Conservation (phyloP, 2,329 filamentous ascomycete species). For the Ophioceras dolichostomum region DNA sequence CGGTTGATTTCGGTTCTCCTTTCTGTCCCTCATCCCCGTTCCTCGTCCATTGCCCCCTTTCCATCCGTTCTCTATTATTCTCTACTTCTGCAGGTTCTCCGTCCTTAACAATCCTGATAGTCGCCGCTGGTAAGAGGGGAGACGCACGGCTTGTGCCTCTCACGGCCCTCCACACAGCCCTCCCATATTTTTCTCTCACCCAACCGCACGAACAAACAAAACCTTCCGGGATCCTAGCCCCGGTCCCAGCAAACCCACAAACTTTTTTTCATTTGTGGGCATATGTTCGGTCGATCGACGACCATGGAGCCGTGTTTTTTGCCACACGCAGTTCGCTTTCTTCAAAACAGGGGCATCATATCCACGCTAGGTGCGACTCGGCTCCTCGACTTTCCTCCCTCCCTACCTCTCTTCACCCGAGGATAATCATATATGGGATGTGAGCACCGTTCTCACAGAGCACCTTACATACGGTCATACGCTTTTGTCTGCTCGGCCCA, state of each 20-base stretch:
- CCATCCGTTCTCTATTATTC: not conserved
- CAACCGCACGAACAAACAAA: too few relatives aligned
- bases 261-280: not conserved
- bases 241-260: too few relatives aligned
- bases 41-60: not conserved
- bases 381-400: not conserved
- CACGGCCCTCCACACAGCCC: not conserved
- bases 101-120: conserved; percentile 2
- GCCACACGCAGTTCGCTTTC: not conserved
- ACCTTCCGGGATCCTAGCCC: too few relatives aligned
- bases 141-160: not conserved
- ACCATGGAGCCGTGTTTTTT: not conserved
- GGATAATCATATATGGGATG: not conserved
- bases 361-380: too few relatives aligned
- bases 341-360: too few relatives aligned
- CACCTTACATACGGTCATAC: too few relatives aligned
- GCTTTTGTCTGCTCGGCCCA: not conserved
- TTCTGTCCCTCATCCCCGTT: not conserved
- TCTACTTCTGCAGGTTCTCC: too few relatives aligned
- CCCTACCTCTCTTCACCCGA: not conserved
- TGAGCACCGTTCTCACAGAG: too few relatives aligned
- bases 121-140: conserved; percentile 1
- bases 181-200: not conserved
- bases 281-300: not conserved
- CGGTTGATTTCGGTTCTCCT: not conserved